These are phyloP conservation scores for Blepharisma japonicum DNA, from an alignment of 73 alveolate species.

Conservation along the genomic window DNA sequence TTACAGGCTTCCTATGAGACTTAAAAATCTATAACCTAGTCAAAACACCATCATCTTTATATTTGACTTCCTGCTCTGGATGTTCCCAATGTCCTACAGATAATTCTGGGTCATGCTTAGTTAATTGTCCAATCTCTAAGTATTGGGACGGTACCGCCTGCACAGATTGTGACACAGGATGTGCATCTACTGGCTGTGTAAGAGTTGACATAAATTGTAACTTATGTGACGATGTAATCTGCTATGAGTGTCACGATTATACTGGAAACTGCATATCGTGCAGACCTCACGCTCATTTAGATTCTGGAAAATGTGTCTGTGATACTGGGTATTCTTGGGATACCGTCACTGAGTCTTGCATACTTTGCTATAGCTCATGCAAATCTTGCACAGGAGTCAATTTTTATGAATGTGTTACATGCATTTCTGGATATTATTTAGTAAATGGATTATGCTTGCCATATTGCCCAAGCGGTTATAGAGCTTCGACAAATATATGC, in stretches of 20 bases:
- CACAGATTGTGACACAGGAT: neutral
- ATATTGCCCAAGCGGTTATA: slow-evolving; percentile 9
- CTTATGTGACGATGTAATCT: neutral
- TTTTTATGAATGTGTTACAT: neutral
- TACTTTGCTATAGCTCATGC: neutral
- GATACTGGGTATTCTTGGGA: slow-evolving; percentile 3
- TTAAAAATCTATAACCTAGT: neutral
- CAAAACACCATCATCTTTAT: neutral
- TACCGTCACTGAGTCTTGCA: neutral
- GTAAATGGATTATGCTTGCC: neutral
- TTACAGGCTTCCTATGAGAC: neutral
- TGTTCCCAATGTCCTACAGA: slow-evolving; percentile 12
- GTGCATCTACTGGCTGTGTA: slow-evolving; percentile 14
- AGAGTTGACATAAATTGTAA: slow-evolving; percentile 3
- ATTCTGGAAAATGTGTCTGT: neutral
- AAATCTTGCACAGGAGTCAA: neutral
- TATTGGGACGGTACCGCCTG: neutral
- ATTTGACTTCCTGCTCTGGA: slow-evolving; percentile 2
- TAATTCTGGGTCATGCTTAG: neutral
- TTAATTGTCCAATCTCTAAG: neutral
- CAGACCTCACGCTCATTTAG: slow-evolving; percentile 3
- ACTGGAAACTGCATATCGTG: neutral
- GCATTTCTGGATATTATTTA: neutral
- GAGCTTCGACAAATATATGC: neutral
- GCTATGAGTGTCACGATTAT: neutral